phyloP scores from a whole-genome alignment of 2,329 filamentous ascomycete species.

The Alternaria infectoria region DNA sequence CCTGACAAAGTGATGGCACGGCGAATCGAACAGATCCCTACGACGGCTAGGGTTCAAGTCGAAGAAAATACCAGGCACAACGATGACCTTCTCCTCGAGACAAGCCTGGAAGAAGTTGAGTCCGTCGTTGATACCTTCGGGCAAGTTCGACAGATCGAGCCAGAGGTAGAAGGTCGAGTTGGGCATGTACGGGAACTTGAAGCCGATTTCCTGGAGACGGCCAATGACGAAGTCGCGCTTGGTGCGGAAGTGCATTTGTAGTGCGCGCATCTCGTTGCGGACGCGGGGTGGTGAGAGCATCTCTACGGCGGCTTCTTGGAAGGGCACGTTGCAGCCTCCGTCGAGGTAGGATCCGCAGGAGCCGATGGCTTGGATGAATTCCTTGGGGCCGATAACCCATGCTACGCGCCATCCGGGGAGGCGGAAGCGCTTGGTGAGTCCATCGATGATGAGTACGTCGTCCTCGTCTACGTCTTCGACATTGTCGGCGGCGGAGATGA shows the following conservation, averaged over 20 bases:
- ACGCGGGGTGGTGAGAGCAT: constrained; percentile 92
- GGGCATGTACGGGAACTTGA: constrained; percentile 77
- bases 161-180: constrained; percentile 96
- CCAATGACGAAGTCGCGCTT: constrained; percentile 92
- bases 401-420: constrained; percentile 96
- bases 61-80: constrained; percentile 97
- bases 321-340: constrained; percentile 91
- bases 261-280: constrained; percentile 81
- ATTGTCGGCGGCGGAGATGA: constrained; percentile 88
- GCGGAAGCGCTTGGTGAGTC: constrained; percentile 94
- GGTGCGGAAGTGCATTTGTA: constrained; percentile 87
- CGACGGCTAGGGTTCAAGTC: constrained; percentile 90
- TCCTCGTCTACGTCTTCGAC: constrained; percentile 79
- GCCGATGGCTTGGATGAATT: constrained; percentile 92
- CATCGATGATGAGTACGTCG: constrained; percentile 93
- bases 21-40: constrained; percentile 90
- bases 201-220: constrained; percentile 83
- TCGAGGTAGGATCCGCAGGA: constrained; percentile 94
- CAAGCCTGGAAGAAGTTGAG: constrained; percentile 97
- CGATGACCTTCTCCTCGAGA: constrained; percentile 91
- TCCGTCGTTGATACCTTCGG: constrained; percentile 85
- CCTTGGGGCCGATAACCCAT: constrained; percentile 95
- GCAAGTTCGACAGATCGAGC: constrained; percentile 70
- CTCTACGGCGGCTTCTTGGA: constrained; percentile 89
- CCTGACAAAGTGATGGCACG: constrained; percentile 71